Evolutionary conservation across 441 rosid species (phyloP).

Genomic region (Erodium trifolium): DNA sequence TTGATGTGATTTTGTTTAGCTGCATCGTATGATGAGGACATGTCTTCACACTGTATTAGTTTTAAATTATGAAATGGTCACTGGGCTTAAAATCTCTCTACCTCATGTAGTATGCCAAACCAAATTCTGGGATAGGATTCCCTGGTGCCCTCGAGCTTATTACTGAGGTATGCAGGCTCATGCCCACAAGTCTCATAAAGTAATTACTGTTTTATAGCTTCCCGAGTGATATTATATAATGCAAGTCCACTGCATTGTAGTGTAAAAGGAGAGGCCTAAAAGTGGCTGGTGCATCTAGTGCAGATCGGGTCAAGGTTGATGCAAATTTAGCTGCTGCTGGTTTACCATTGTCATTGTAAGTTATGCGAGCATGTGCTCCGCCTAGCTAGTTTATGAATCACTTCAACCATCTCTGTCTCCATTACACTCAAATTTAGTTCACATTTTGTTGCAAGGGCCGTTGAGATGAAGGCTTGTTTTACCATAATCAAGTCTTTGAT

Average conservation of each 20-base stretch:
- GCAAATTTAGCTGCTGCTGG: constrained; percentile 93
- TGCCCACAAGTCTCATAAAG: constrained; percentile 8
- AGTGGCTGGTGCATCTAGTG: constrained; percentile 96
- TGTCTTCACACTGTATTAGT: neutral
- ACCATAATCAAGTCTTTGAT: neutral
- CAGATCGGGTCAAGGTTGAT: constrained; percentile 92
- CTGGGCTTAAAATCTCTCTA: constrained; percentile 10
- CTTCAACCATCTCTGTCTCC: neutral
- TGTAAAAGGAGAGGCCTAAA: constrained; percentile 86
- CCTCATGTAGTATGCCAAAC: constrained; percentile 68
- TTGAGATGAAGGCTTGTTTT: neutral
- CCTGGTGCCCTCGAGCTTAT: constrained; percentile 90
- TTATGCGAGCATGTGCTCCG: constrained; percentile 6
- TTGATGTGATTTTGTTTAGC: neutral
- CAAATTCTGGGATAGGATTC: constrained; percentile 89
- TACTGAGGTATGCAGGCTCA: constrained; percentile 46
- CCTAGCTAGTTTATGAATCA: neutral
- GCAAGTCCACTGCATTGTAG: constrained; percentile 30
- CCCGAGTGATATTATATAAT: constrained; percentile 10
- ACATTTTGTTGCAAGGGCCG: neutral
- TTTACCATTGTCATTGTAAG: constrained; percentile 63
- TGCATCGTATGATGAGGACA: constrained; percentile 5
- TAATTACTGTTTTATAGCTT: neutral
- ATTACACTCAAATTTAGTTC: neutral
- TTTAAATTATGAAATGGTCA: constrained; percentile 6